Base-by-base conservation (phyloP, 345 rosid species). In the Salix udensis region DNA sequence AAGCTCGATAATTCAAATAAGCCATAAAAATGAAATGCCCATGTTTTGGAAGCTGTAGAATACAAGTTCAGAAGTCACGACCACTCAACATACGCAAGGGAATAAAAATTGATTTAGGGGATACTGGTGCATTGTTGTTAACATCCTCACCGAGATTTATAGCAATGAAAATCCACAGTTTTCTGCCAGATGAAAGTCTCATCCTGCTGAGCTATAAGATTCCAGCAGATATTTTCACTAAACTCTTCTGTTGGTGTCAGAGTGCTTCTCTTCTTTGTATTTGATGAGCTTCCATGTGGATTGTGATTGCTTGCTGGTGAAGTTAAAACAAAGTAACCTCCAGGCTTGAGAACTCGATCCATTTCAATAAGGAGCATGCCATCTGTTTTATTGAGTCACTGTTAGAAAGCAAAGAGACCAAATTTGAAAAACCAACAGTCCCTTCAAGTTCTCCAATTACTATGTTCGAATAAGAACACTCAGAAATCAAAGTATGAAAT, bases 131-230 rank as follows among this genome's bases (percentile, higher is more conserved):
- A 26, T 70, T 61, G 64, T 72, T 37, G 64, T 52, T 30, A 53
- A 73, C 71, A 72, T 81, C 84, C 91, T 88, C 74, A 96, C 99
- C 87, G 87, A 79, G 97, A 90, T 4, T 82, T 78, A 75, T 89
- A 89, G 85, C 97, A 94, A 58, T 73, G 24, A 65, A 79, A 75
- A 76, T 90, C 93, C 0, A 78, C 73, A 76, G 98, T 93, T 89
- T 96, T 94, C 86, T 96, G 97, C 98, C 99, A 96, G 80, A 96
- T 85, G 77, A 89, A 90, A 61, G 97, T 92, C 85, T 96, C 97
- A 21, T 96, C 97, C 78, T 92, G 99, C 91, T 96, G 99, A 82
- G 94, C 92, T 74, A 88, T 84, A 52, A 90, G 86, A 82, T 85
- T 90, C 99, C 99, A 96, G 64, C 98, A 94, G 24, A 96, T 87